Base-by-base conservation (phyloP, 73 alveolate species). In the Tetrahymena thermophila region DNA sequence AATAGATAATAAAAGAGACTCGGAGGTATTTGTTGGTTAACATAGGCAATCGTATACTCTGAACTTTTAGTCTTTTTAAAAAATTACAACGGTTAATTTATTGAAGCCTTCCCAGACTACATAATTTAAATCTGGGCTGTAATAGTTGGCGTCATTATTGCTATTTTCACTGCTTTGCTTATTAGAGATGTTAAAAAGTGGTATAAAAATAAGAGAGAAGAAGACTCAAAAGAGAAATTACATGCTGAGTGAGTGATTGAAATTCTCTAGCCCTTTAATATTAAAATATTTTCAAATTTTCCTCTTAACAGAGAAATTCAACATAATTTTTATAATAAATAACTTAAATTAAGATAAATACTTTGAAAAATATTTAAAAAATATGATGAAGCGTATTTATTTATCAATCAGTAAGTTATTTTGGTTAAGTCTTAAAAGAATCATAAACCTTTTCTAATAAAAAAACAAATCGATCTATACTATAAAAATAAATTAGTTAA, bases 21-120 rank as follows among this genome's bases (percentile, higher is more conserved):
- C 17, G 97, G 97, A 50, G 95, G 95, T 0, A 89, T 85, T 89
- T 94, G 95, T 34, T 95, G 97, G 97, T 50, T 95, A 43, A 95
- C 94, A 57, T 93, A 95, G 42, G 94, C 94, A 10, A 95, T 95
- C 25, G 95, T 95, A 31, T 55, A 85, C 55, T 94, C 95, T 44
- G 97, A 95, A 34, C 93, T 94, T 94, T 55, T 95, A 1, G 56
- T 95, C 7, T 95, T 95, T 35, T 95, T 85, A 34, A 95, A 93
- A 35, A 95, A 95, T 93, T 95, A 95, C 28, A 84, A 89, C 35
- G 97, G 97, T 50, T 31, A 43, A 31, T 95, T 95, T 85, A 57
- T 44, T 9, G 97, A 95, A 56, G 94, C 43, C 35, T 95, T 95
- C 85, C 97, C 97, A 34, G 93, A 93, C 37, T 95, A 95, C 31